phyloP scores from a whole-genome alignment of 169 alveolate species.

The Cryptosporidium canis region DNA sequence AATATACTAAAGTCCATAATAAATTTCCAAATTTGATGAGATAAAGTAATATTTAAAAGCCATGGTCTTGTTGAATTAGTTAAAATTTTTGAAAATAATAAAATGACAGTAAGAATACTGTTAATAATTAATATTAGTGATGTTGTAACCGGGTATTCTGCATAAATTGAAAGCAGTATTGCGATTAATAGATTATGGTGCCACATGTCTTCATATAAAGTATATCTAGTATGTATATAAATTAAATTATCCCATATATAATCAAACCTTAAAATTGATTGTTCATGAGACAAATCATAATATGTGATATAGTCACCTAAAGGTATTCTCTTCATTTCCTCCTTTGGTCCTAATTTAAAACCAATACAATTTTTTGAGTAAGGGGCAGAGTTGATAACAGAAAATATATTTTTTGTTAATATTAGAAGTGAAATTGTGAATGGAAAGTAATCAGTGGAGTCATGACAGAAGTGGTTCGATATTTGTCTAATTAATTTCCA shows the following conservation, averaged over 20 bases:
- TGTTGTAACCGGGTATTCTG: conserved; percentile 38
- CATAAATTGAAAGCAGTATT: conserved; percentile 13
- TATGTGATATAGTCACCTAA: conserved; percentile 33
- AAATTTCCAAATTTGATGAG: conserved; percentile 63
- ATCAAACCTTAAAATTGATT: not conserved
- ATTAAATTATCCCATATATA: conserved; percentile 8
- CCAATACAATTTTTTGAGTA: conserved; percentile 42
- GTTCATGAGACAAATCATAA: not conserved
- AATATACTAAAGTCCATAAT: conserved; percentile 45
- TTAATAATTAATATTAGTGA: conserved; percentile 21
- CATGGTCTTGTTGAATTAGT: conserved; percentile 67
- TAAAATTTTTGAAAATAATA: conserved; percentile 21
- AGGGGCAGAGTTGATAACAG: conserved; percentile 17
- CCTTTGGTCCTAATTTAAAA: conserved; percentile 60
- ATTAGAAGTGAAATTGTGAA: conserved; percentile 18
- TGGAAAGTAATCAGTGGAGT: conserved; percentile 41
- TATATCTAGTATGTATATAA: not conserved
- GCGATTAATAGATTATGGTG: conserved; percentile 4
- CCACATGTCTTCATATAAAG: conserved; percentile 63
- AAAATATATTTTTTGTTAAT: not conserved
- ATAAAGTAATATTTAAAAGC: conserved; percentile 48
- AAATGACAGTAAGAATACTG: not conserved
- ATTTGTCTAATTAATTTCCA: conserved; percentile 9
- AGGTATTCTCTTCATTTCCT: conserved; percentile 54
- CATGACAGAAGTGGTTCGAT: not conserved